These are phyloP conservation scores for Conringia planisiliqua DNA, from an alignment of 345 rosid genomes.

Conservation along the genomic window DNA sequence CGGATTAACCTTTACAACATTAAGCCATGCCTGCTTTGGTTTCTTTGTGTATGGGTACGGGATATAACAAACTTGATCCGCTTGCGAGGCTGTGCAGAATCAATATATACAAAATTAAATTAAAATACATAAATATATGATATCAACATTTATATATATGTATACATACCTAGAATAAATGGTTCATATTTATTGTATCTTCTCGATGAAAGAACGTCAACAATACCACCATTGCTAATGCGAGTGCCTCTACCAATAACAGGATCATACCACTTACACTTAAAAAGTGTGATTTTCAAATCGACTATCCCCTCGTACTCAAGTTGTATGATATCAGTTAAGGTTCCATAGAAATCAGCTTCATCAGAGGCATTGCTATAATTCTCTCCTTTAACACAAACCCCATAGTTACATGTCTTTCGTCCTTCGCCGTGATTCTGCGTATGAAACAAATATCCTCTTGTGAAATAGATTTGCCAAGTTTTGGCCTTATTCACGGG, in stretches of 20 bases:
- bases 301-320: not conserved
- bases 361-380: not conserved
- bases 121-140: not conserved
- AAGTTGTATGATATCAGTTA: not conserved
- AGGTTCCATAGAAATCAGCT: not conserved
- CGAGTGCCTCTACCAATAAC: not conserved
- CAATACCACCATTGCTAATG: not conserved
- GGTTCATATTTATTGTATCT: not conserved
- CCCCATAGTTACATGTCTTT: not conserved
- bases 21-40: not conserved
- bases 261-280: not conserved
- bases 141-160: not conserved
- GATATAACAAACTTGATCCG: not conserved
- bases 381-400: not conserved
- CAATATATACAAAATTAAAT: not conserved
- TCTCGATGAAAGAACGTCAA: too few relatives aligned
- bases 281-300: not conserved
- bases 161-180: not conserved
- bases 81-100: not conserved
- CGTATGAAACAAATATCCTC: not conserved
- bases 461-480: not conserved
- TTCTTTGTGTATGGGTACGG: not conserved
- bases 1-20: not conserved
- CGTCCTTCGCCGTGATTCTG: not conserved
- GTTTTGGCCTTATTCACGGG: not conserved